Conservation (phyloP, 768 basidiomycete genomes). For the Tulasnella calospora region DNA sequence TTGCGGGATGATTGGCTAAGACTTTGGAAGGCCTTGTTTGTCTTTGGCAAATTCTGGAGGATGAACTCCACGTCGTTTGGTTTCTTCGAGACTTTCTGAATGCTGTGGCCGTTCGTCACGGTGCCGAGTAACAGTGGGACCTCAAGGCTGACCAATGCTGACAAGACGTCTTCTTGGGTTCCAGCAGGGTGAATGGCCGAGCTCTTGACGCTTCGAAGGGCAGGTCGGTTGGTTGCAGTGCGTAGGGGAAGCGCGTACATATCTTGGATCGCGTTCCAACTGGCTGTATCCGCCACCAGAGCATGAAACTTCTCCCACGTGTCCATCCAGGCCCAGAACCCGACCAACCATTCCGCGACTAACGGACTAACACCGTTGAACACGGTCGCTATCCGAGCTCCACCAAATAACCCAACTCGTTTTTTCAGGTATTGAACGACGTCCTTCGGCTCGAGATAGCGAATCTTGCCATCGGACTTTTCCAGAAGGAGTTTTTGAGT, state of each 20-base stretch:
- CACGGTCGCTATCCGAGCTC: no score
- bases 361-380: no score
- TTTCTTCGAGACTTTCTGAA: not conserved
- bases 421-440: not conserved
- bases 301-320: constrained; percentile 30
- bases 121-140: not conserved
- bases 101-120: not conserved
- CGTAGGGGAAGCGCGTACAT: not conserved
- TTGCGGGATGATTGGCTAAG: not conserved
- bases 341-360: constrained; percentile 35
- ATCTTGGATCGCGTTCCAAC: not conserved
- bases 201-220: not conserved
- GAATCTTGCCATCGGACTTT: not conserved
- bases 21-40: not conserved
- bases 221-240: not conserved
- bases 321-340: constrained; percentile 46
- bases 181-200: not conserved
- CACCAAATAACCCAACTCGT: no score
- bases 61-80: not conserved
- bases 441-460: not conserved
- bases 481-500: not conserved
- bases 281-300: not conserved
- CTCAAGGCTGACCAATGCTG: not conserved
- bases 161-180: not conserved
- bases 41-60: not conserved